Conservation (phyloP, 1,139 yeast genomes). For the Hemisphaericaspora xylanilytica region DNA sequence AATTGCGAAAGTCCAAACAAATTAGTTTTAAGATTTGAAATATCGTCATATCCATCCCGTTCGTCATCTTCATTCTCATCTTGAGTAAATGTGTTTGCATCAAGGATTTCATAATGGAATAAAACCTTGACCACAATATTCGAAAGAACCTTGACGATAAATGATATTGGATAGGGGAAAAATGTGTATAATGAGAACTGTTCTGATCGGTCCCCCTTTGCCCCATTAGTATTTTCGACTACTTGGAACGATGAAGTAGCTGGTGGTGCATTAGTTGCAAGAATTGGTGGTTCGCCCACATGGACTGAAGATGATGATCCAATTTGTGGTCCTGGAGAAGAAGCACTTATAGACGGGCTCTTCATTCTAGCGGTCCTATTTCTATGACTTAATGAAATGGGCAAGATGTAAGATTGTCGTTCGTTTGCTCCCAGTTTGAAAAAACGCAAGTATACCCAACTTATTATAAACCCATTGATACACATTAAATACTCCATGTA, state of each 20-base stretch:
- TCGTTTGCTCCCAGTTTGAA: conserved; percentile 43
- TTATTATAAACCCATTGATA: conserved; percentile 30
- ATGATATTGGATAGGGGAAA: conserved; percentile 43
- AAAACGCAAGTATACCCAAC: conserved; percentile 43
- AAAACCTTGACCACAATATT: conserved; percentile 19
- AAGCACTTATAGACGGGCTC: conserved; percentile 9
- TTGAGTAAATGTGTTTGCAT: conserved; percentile 26
- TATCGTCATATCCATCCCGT: conserved; percentile 25
- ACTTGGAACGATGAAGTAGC: too few relatives aligned
- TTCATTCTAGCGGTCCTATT: conserved; percentile 1
- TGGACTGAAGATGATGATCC: background rate
- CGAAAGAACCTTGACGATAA: conserved; percentile 22
- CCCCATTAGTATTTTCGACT: conserved; percentile 18
- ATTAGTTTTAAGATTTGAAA: conserved; percentile 31
- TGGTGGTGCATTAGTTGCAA: conserved; percentile 11
- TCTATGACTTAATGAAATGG: conserved; percentile 24
- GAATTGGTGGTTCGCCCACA: conserved; percentile 3
- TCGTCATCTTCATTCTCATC: conserved; percentile 23
- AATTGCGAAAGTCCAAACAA: conserved; percentile 43
- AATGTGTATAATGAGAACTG: conserved; percentile 44
- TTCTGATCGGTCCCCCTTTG: conserved; percentile 40
- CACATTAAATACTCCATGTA: conserved; percentile 26
- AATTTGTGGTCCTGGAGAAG: background rate
- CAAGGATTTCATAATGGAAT: conserved; percentile 25
- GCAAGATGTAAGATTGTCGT: conserved; percentile 41